Conservation (phyloP, 2,329 filamentous ascomycete species). For the Xylaria sp. region DNA sequence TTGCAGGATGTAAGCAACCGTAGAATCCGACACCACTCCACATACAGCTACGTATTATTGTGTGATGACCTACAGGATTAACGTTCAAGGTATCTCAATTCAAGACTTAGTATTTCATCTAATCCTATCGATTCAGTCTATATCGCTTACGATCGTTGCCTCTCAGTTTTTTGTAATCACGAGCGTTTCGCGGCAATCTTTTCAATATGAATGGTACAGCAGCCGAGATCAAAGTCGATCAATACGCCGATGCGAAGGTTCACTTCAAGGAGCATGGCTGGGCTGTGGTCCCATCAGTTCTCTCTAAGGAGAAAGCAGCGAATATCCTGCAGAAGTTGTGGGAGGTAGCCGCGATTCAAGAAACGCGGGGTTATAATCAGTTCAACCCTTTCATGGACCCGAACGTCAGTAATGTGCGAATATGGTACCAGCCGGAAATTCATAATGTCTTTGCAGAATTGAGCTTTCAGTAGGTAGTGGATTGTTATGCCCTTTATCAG, state of each 20-base stretch:
- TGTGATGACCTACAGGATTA: not conserved
- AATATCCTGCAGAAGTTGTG: not conserved
- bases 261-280: slow-evolving; percentile 24
- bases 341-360: slow-evolving; percentile 16
- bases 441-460: slow-evolving; percentile 16
- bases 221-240: not conserved
- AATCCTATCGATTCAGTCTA: not conserved
- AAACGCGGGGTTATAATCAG: slow-evolving; percentile 10
- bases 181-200: not conserved
- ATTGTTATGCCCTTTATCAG: not conserved
- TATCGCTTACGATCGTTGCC: not conserved
- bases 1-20: not conserved
- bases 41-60: not conserved
- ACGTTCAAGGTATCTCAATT: not conserved
- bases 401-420: slow-evolving; percentile 19
- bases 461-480: slow-evolving; percentile 11
- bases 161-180: not conserved
- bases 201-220: slow-evolving; percentile 15
- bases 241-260: slow-evolving; percentile 11
- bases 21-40: not conserved
- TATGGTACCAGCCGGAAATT: slow-evolving; percentile 25
- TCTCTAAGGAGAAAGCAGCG: slow-evolving; percentile 21
- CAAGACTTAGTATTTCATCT: no score
- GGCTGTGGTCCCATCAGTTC: slow-evolving; percentile 12
- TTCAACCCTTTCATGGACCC: slow-evolving; percentile 27